Base-by-base conservation (phyloP, 306 rosid species). In the Lathyrus aphaca region DNA sequence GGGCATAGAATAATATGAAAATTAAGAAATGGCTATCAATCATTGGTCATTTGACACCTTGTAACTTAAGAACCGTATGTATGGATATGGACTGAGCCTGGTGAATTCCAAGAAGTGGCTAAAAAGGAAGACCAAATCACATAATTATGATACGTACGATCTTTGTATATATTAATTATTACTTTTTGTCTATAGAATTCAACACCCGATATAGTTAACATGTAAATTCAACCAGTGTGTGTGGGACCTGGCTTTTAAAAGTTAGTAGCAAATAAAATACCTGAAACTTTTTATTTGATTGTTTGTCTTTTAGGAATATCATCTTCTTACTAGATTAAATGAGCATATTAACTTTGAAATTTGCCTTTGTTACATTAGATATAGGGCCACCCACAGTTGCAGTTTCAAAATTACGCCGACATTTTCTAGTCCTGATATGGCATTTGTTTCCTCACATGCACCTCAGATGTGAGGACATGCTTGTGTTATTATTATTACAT, bases 401-500 rank as follows among this genome's bases (percentile, higher is more conserved):
- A 13, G 13, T 69, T 70, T 50, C 45, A 37, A 45, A 55, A 55
- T 19, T 44, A 40, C n/a, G 4, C 66, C 18, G 29, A 21, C 4
- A 11, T 53, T 67, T 46, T 54, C 38, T 21, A 49, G 50, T 37
- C 21, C 39, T 49, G 51, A 21, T 16, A 54, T 42, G 78, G 15
- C 44, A 58, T 63, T 74, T 51, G 6, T 66, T 66, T 50, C 43
- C 35, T 43, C 21, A 19, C 55, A 53, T 43, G 10, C 35, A 39
- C 29, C 62, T 63, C 46, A 15, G 37, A 75, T 75, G 48, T 37
- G 54, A 66, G 11, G 32, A 30, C 44, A 17, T 18, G 71, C 12
- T 60, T 72, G 84, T 38, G 15, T 18, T 51, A 51, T 42, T 18
- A 65, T 19, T 73, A 73, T 73, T 64, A 66, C 46, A 23, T 53